A percentile compares a stretch with the other conserved stretches of the same genome.
These are phyloP conservation scores for Talaromyces stipitatus DNA, from an alignment of 495 filamentous ascomycete genomes.

Conservation along the genomic window DNA sequence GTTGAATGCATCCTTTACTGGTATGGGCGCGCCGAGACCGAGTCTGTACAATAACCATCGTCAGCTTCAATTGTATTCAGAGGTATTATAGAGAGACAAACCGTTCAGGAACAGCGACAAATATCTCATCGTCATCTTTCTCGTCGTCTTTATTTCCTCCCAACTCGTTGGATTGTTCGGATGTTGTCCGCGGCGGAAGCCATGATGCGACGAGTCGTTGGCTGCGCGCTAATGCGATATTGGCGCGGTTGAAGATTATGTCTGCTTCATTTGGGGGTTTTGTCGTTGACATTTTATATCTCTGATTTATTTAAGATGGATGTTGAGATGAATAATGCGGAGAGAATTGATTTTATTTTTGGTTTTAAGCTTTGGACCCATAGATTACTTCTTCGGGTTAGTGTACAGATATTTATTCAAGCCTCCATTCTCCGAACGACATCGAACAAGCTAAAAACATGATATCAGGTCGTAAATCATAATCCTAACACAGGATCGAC, in stretches of 20 bases:
- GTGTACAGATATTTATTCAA: background rate
- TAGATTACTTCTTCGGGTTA: background rate
- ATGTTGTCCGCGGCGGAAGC: conserved; percentile 39
- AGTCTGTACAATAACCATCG: conserved; percentile 20
- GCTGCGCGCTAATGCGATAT: conserved; percentile 41
- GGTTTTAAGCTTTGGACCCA: background rate
- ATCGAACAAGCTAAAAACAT: background rate
- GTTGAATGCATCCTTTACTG: conserved; percentile 19
- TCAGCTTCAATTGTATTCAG: background rate
- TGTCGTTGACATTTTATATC: background rate
- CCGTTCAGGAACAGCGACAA: conserved; percentile 45
- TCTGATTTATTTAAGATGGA: no score
- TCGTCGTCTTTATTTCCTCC: conserved; percentile 37
- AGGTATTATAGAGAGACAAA: conserved; percentile 13
- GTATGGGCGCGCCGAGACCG: conserved; percentile 39
- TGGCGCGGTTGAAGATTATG: conserved; percentile 42
- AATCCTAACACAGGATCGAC: background rate
- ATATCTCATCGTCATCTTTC: conserved; percentile 46
- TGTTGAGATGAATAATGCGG: no score
- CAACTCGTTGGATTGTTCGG: conserved; percentile 20
- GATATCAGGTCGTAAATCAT: background rate
- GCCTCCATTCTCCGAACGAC: background rate
- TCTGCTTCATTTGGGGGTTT: conserved; percentile 30
- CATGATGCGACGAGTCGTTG: conserved; percentile 46
- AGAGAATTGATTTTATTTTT: no score